A percentile compares a stretch with the other conserved stretches of the same genome.
Evolutionary conservation across 2,329 filamentous ascomycete genomes (phyloP).

Genomic region (Trichophaea hybrida): DNA sequence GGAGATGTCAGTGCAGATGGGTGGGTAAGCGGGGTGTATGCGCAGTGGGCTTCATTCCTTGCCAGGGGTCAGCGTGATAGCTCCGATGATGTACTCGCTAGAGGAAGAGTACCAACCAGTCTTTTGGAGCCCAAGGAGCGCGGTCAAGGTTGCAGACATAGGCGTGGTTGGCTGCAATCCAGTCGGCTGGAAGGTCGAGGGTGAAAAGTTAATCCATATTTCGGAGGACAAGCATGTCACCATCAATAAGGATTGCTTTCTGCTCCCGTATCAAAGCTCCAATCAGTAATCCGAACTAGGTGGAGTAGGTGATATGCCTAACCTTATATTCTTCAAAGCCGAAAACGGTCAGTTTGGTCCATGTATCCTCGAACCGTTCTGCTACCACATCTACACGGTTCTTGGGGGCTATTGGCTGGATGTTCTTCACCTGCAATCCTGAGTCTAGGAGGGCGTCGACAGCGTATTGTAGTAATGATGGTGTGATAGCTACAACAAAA

Average conservation of each 20-base stretch:
- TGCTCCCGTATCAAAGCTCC: neutral
- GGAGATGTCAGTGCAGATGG: constrained; percentile 30
- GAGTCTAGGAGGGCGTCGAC: constrained; percentile 34
- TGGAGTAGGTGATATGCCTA: neutral
- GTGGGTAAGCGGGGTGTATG: constrained; percentile 34
- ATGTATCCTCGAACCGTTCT: constrained; percentile 41
- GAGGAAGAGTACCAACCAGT: constrained; percentile 30
- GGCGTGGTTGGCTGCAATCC: constrained; percentile 38
- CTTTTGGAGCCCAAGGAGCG: constrained; percentile 38
- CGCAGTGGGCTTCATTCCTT: constrained; percentile 35
- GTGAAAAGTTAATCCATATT: constrained; percentile 37
- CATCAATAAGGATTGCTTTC: constrained; percentile 39
- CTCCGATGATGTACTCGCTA: neutral
- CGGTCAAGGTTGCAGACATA: constrained; percentile 41
- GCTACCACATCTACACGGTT: constrained; percentile 34
- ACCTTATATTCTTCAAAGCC: constrained; percentile 32
- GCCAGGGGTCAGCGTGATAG: neutral
- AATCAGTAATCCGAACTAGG: neutral
- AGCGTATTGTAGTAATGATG: constrained; percentile 32
- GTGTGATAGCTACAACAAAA: constrained; percentile 39
- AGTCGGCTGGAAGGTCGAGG: constrained; percentile 31
- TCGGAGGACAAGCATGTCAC: constrained; percentile 38
- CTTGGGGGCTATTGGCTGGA: constrained; percentile 34
- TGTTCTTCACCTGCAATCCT: constrained; percentile 32
- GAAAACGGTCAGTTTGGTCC: constrained; percentile 43